Base-by-base conservation (phyloP, 1,284 basidiomycete genomes). In the Cutaneotrichosporon sp. region DNA sequence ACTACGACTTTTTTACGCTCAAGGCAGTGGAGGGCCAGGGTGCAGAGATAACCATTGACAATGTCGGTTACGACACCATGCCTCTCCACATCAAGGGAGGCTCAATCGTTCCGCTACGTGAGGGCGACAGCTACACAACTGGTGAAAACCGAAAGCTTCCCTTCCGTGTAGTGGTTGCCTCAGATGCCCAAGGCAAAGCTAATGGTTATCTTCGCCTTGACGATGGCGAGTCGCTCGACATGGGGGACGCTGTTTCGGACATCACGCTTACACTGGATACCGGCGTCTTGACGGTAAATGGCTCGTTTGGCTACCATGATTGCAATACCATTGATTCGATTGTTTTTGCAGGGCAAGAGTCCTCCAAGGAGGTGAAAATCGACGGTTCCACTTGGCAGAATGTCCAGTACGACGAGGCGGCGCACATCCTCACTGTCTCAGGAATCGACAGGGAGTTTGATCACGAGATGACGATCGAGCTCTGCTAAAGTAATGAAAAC, bases 1-100 rank as follows among this genome's bases (percentile, higher is more conserved):
- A 78, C 52, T 89, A 84, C 49, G 86, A 88, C 70, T 87, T 84
- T 81, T 87, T 83, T 72, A 86, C 83, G 0, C 84, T 86, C 63
- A 75, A 80, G 34, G 18, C 22, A 2, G 37, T 78, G 81, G 38
- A 72, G 78, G 58, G 73, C 69, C 17, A 66, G 72, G 54, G 59
- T n/a, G 9, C 8, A 45, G 66, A 10, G 12, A 22, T 57, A 17
- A 56, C 51, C n/a, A 46, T 59, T 34, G 41, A 50, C 12, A 38
- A 62, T 21, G 58, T 88, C 1, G 79, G 82, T 4, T 63, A 85
- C 63, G 56, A 58, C 42, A 52, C 54, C 23, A 87, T 88, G 68
- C 82, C 82, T 47, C 81, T 87, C 13, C 85, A 87, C 66, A 73
- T 85, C 54, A 80, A 83, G 26, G 80, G 80, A 40, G 81, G 83